phyloP scores from a whole-genome alignment of 1,284 basidiomycete genomes.

The Butyriboletus appendiculatus region DNA sequence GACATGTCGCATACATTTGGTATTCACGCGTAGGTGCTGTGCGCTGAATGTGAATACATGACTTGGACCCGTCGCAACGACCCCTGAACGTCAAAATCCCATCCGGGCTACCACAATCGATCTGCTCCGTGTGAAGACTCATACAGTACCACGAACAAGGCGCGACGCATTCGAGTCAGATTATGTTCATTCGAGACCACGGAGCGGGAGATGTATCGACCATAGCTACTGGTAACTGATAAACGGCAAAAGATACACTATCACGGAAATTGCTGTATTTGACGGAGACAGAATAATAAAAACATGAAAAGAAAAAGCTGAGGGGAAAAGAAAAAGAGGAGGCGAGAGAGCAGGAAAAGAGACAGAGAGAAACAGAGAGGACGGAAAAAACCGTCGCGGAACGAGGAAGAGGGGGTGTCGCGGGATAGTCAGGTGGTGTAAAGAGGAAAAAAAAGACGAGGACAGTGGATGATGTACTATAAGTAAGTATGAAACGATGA shows the following conservation, averaged over 20 bases:
- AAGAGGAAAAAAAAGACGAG: neutral
- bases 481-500: constrained; percentile 10
- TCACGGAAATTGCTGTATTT: constrained; percentile 14
- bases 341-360: neutral
- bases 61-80: neutral
- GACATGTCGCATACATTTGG: neutral
- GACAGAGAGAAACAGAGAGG: too few relatives aligned
- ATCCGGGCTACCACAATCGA: neutral
- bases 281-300: neutral
- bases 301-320: neutral
- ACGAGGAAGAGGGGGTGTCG: constrained; percentile 11
- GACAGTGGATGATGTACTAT: constrained; percentile 17
- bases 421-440: neutral
- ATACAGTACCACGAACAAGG: neutral
- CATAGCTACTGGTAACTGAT: constrained; percentile 1
- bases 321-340: neutral
- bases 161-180: neutral
- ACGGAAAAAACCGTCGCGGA: neutral
- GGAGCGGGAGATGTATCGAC: neutral
- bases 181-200: constrained; percentile 8
- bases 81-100: neutral
- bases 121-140: neutral
- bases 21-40: neutral
- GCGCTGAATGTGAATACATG: neutral
- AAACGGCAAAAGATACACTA: constrained; percentile 23